Conservation (phyloP, 495 filamentous ascomycete genomes). For the Penicillium cinerascens region DNA sequence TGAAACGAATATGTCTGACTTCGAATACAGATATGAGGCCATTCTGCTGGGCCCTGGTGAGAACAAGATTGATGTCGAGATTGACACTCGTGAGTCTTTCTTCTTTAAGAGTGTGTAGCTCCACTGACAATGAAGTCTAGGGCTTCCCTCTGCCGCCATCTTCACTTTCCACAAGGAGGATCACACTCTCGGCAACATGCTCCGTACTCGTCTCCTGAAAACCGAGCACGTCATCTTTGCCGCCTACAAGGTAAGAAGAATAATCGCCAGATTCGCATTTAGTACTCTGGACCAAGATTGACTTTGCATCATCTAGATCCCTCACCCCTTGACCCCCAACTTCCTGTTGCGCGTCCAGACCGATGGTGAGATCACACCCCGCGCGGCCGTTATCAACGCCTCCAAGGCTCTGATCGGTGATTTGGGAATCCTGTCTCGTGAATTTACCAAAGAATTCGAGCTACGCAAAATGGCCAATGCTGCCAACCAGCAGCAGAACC, state of each 20-base stretch:
- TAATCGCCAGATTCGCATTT: background rate
- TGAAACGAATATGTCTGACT: background rate
- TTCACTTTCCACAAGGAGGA: constrained; percentile 97
- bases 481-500: constrained; percentile 38
- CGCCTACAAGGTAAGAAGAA: constrained; percentile 72
- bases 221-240: constrained; percentile 77
- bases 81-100: constrained; percentile 73
- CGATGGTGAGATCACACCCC: constrained; percentile 79
- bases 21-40: constrained; percentile 70
- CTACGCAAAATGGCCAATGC: constrained; percentile 83
- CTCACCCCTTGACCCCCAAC: constrained; percentile 81
- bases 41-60: constrained; percentile 83
- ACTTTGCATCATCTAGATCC: constrained; percentile 46
- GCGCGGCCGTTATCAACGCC: constrained; percentile 74
- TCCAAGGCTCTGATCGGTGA: constrained; percentile 77
- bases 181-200: constrained; percentile 89
- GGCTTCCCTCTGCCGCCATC: constrained; percentile 75
- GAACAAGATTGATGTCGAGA: constrained; percentile 82
- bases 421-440: constrained; percentile 69
- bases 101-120: background rate
- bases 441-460: constrained; percentile 95
- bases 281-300: constrained; percentile 1
- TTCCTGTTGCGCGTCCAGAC: constrained; percentile 90
- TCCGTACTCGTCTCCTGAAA: constrained; percentile 75
- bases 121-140: constrained; percentile 39